These are phyloP conservation scores for Yamadazyma atmosphaerica DNA, from an alignment of 1,139 yeast genomes.

Conservation along the genomic window DNA sequence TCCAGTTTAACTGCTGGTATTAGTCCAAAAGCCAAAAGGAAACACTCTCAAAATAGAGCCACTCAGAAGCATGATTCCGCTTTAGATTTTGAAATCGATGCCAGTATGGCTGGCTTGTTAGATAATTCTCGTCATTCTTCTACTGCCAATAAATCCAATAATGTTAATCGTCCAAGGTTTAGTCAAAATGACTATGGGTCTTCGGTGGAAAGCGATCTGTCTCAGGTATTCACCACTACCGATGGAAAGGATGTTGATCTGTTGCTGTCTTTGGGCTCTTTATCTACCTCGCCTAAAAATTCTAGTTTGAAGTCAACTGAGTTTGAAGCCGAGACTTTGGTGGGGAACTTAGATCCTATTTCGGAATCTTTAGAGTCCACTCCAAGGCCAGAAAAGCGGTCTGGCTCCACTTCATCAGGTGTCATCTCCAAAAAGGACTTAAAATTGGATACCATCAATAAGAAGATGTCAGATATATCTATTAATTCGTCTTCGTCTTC, in stretches of 20 bases:
- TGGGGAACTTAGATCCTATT: constrained; percentile 41
- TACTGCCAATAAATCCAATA: constrained; percentile 4
- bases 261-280: constrained; percentile 33
- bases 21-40: not conserved
- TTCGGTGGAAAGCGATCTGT: constrained; percentile 41
- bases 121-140: constrained; percentile 9
- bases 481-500: constrained; percentile 7
- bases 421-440: constrained; percentile 2
- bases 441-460: constrained; percentile 6
- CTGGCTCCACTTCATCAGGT: constrained; percentile 1
- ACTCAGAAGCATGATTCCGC: constrained; percentile 14
- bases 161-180: constrained; percentile 2
- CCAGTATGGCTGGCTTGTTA: constrained; percentile 46
- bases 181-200: constrained; percentile 22
- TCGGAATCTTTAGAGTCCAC: constrained; percentile 43
- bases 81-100: constrained; percentile 46
- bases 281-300: constrained; percentile 13
- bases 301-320: constrained; percentile 7
- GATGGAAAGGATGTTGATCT: constrained; percentile 39
- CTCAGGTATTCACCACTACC: constrained; percentile 42
- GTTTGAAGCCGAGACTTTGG: constrained; percentile 11
- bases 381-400: constrained; percentile 26
- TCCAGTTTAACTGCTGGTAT: constrained; percentile 2
- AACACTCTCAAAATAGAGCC: constrained; percentile 3
- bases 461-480: constrained; percentile 8